Evolutionary conservation across 345 rosid genomes (phyloP), one percentile per base, ranked within the genome.

Genomic region (Bruguiera sexangula): DNA sequence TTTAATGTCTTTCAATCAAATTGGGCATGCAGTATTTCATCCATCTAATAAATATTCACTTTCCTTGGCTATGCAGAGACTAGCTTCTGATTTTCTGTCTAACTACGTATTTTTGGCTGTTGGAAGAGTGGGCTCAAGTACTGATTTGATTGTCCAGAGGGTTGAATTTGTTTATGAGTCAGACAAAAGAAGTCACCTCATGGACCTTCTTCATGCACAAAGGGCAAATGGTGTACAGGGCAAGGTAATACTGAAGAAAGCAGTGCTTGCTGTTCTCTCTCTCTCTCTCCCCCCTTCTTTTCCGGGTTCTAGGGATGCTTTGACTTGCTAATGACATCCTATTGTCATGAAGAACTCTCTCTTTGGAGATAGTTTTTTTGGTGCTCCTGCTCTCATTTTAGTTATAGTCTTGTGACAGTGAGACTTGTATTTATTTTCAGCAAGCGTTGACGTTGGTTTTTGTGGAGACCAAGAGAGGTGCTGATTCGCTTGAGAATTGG

Each of bases 181-280:
- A 37, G 99, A 95, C 84, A 95, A 95, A 82, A 92, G 99, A 85
- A 95, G 99, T 78, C 94, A 92, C 67, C 98, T 95, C 55, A 95
- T 95, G 99, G 99, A 95, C 79, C 98, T 95, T 66, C 96, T 95
- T 78, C 96, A 92, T 62, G 99, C 99, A 21, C 99, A 95, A 73
- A 87, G 88, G 82, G 92, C 77, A 66, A 87, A 79, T 83, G 98
- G 83, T 72, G 73, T 73, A 75, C 88, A 88, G 39, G 85, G 86
- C 69, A 95, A 90, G 99, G 99, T 95, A 83, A 27, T 73, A 50
- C 20, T 18, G 29, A 62, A 30, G 51, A 29, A 53, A 22, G 1
- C 39, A 54, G 32, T 13, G 3, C n/a, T 39, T 62, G 72, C 43
- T 48, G 2, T 16, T 18, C 2, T 56, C 60, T 15, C 6, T 58